Evolutionary conservation across 1,139 yeast genomes (phyloP), one percentile per base, ranked within the genome.

Genomic region (Pichia sp.): DNA sequence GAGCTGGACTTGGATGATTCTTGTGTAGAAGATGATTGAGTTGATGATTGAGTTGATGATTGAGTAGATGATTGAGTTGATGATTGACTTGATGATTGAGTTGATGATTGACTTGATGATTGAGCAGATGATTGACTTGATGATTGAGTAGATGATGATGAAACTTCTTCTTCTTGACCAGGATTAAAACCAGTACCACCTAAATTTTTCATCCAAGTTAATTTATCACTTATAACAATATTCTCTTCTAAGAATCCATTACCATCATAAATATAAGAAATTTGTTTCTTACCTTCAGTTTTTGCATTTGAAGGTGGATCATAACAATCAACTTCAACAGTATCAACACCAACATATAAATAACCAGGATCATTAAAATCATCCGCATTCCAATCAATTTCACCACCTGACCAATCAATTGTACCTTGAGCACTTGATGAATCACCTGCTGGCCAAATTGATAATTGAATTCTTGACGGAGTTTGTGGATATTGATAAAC

Each of bases 391-490:
- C 96, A 89, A 66, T 87, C 74, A 45, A 88, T 76, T 6, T 56
- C 66, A 57, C 96, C 97, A 59, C 97, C 96, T 29, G 96, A 95
- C 96, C 97, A 89, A 51, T 75, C 82, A 50, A 80, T 70, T 15
- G 96, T 89, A 60, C 96, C 97, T 34, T 67, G 63, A 28, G 78
- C 78, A 58, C 75, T 76, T 37, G 69, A 54, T 21, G 76, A 64
- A 47, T 72, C 74, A 46, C 96, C 96, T 61, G 85, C 96, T 5
- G 97, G 95, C 97, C 97, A 89, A 48, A 89, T 62, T 6, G 95
- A 87, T 42, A 86, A 64, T 65, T 89, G 95, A 44, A 89, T 64
- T 57, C 94, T 76, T 38, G 91, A 70, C 2, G 97, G 97, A 4
- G 96, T 87, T 65, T 86, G 93, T n/a, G 97, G 97, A 66, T 61